Evolutionary conservation across 345 rosid species (phyloP).

Genomic region (Schrenkiella parvula): DNA sequence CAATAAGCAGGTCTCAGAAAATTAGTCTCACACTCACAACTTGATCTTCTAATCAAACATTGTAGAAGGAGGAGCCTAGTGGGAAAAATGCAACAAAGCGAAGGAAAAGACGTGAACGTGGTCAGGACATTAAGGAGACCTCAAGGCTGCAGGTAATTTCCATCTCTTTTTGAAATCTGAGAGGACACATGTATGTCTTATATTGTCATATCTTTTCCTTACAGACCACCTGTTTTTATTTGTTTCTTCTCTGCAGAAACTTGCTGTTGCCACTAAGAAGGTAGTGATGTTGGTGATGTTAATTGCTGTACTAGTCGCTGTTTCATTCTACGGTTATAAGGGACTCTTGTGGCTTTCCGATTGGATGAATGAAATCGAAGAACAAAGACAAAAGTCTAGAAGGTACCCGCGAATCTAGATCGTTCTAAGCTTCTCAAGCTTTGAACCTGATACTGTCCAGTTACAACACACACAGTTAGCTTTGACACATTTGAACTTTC

Average conservation of each 20-base stretch:
- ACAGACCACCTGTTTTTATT: background rate
- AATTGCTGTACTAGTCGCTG: conserved; percentile 33
- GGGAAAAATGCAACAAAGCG: conserved; percentile 55
- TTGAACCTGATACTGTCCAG: background rate
- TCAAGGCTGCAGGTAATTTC: conserved; percentile 57
- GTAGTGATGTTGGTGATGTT: conserved; percentile 41
- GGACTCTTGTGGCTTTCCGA: conserved; percentile 69
- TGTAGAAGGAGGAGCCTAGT: conserved; percentile 44
- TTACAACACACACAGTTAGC: conserved; percentile 7
- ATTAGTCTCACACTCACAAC: background rate
- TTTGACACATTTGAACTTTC: background rate
- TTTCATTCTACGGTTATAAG: conserved; percentile 67
- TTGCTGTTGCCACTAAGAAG: conserved; percentile 39
- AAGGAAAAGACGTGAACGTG: conserved; percentile 55
- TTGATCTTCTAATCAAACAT: background rate
- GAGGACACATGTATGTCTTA: background rate
- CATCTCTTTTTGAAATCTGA: background rate
- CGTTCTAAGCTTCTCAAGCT: conserved; percentile 8
- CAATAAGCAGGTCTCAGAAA: background rate
- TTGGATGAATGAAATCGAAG: conserved; percentile 88
- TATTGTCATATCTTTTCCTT: background rate
- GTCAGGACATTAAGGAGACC: conserved; percentile 44
- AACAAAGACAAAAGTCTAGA: conserved; percentile 45
- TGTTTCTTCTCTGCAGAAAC: conserved; percentile 46
- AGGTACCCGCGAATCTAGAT: conserved; percentile 35